Evolutionary conservation across 768 basidiomycete genomes (phyloP).

Genomic region (Clathrus columnatus): DNA sequence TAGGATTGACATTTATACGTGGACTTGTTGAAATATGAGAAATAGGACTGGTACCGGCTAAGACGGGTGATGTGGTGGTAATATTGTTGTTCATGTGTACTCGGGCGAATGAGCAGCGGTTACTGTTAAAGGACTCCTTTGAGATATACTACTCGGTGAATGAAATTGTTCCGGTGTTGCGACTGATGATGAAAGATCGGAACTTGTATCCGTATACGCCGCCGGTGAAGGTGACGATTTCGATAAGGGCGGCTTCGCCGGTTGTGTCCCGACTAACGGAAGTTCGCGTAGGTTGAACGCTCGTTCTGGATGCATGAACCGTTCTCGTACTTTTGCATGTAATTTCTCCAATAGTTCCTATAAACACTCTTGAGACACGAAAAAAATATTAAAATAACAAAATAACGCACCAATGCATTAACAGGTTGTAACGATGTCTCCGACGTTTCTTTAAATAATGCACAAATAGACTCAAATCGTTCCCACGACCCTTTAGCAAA

Average conservation of each 20-base stretch:
- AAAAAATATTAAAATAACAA: not conserved
- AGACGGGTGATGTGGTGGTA: not conserved
- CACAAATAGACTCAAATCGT: not conserved
- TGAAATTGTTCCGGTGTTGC: not conserved
- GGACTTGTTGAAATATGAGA: no score
- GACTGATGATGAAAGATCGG: not conserved
- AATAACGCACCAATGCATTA: not conserved
- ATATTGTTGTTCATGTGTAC: not conserved
- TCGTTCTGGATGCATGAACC: not conserved
- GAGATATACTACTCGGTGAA: not conserved
- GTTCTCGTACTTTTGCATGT: not conserved
- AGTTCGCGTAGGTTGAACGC: not conserved
- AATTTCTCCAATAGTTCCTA: not conserved
- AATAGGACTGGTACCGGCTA: not conserved
- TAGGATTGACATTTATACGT: no score
- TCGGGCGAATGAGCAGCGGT: not conserved
- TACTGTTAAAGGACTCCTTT: not conserved
- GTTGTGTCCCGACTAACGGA: not conserved
- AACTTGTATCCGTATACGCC: not conserved
- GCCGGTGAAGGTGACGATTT: not conserved
- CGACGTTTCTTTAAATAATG: slow-evolving; percentile 2
- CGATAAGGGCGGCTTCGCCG: no score
- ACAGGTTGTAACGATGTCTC: slow-evolving; percentile 1
- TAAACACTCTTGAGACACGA: not conserved
- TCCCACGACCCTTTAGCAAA: not conserved